Evolutionary conservation across 495 filamentous ascomycete genomes (phyloP).

Genomic region (Aspergillus asperescens): DNA sequence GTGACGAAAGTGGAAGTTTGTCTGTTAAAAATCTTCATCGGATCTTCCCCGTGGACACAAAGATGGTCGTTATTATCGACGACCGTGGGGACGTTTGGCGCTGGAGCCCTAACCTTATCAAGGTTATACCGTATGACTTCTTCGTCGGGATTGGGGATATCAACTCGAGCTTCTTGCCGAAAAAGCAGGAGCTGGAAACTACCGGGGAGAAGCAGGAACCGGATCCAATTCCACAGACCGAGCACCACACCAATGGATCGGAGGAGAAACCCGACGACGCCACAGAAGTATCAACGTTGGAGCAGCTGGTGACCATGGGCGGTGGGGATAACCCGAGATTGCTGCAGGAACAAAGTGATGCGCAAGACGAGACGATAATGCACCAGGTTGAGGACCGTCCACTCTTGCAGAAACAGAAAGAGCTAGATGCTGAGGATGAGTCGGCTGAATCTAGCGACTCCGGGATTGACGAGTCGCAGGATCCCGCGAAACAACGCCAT

Average conservation of each 20-base stretch:
- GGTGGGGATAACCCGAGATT: slow-evolving; percentile 65
- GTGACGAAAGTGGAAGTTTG: slow-evolving; percentile 92
- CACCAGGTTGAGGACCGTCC: slow-evolving; percentile 87
- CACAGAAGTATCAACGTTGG: slow-evolving; percentile 53
- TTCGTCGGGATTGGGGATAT: slow-evolving; percentile 98
- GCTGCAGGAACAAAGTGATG: slow-evolving; percentile 66
- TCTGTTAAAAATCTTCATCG: slow-evolving; percentile 84
- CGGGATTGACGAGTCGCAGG: slow-evolving; percentile 38
- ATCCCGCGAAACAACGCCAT: slow-evolving; percentile 54
- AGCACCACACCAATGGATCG: slow-evolving; percentile 37
- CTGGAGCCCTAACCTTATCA: slow-evolving; percentile 89
- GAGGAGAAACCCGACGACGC: slow-evolving; percentile 26
- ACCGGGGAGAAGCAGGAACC: slow-evolving; percentile 17
- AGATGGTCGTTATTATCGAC: slow-evolving; percentile 99
- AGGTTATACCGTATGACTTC: slow-evolving; percentile 92
- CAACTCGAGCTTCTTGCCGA: slow-evolving; percentile 94
- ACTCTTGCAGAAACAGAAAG: slow-evolving; percentile 78
- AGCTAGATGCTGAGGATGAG: slow-evolving; percentile 79
- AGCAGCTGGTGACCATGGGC: slow-evolving; percentile 73
- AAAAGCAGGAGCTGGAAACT: slow-evolving; percentile 64
- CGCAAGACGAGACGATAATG: slow-evolving; percentile 78
- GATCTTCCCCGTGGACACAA: slow-evolving; percentile 92
- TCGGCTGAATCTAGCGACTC: slow-evolving; percentile 44
- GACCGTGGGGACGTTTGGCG: slow-evolving; percentile 98
- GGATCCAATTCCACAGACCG: slow-evolving; percentile 20